Base-by-base conservation (phyloP, 106 monocot species). In the Amphibolis antarctica region DNA sequence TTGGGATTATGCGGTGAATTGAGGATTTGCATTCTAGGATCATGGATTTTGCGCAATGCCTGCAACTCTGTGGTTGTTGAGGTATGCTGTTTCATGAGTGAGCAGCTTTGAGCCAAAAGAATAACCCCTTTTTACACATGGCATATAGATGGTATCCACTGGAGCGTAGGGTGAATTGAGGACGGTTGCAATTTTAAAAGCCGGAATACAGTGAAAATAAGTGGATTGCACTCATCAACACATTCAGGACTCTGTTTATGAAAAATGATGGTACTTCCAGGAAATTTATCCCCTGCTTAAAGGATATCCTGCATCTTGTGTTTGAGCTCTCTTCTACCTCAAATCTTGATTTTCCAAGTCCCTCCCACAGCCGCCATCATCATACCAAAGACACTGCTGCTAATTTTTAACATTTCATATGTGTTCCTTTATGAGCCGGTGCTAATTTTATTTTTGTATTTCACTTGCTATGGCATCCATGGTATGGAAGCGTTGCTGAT, bases 1-100 rank as follows among this genome's bases (percentile, higher is more conserved):
- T 64, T 72, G 74, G 74, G 77, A 75, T 58, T 78, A 59, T 75
- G 80, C 82, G 59, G 77, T 75, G 63, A 75, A 74, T 65, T 80
- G 65, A 77, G 82, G 77, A 87, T 69, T 49, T 83, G 80, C 68
- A 49, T 76, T 43, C 70, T 80, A 77, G 76, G 72, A 74, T 69
- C 68, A 71, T 78, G 66, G 65, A 72, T 70, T 76, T 55, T 21
- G 65, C 67, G 67, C 43, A 46, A 67, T 78, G 75, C 52, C 42
- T 68, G 56, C 72, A 72, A 62, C 46, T 66, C 21, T 77, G 19
- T 53, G 66, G 53, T 60, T 71, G 43, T 59, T 72, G 56, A 66
- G 51, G 72, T 45, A 65, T 64, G 52, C 64, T 74, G 64, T 74
- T 58, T 65, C 66, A 62, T 52, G 59, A 59, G 47, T 70, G 66